Conservation (phyloP, 1,284 basidiomycete species). For the Pyrrhoderma lamaoense region DNA sequence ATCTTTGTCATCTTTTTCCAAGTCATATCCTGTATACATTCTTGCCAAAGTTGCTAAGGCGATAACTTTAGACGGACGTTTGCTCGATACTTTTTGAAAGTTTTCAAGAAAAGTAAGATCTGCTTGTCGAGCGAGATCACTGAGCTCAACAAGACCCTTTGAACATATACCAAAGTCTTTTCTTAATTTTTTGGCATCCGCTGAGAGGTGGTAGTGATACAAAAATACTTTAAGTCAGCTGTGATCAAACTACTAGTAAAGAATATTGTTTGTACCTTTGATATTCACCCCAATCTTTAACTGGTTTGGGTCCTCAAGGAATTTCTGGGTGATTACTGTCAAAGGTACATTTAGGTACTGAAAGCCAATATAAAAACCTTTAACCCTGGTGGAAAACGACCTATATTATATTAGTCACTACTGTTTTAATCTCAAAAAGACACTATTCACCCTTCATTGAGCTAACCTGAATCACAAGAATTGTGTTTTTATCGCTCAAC, state of each 20-base stretch:
- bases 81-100: conserved; percentile 7
- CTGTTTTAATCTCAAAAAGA: neutral
- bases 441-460: conserved; percentile 41
- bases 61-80: conserved; percentile 36
- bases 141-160: conserved; percentile 49
- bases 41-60: conserved; percentile 47
- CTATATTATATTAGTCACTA: neutral
- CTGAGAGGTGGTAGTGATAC: no score
- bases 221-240: no score
- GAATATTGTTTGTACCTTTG: conserved; percentile 31
- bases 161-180: conserved; percentile 51
- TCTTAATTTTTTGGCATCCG: conserved; percentile 56
- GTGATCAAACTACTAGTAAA: neutral
- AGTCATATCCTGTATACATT: conserved; percentile 38
- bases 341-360: no score
- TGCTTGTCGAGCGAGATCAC: conserved; percentile 39
- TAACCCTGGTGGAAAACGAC: neutral
- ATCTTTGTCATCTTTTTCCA: conserved; percentile 41
- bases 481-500: conserved; percentile 37
- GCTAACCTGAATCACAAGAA: conserved; percentile 51
- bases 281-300: conserved; percentile 57
- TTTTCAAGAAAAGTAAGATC: conserved; percentile 34
- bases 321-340: conserved; percentile 29
- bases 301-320: conserved; percentile 40
- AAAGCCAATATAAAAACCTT: conserved; percentile 3